Base-by-base conservation (phyloP, 805 yeast genomes). In the Candida silvatica region DNA sequence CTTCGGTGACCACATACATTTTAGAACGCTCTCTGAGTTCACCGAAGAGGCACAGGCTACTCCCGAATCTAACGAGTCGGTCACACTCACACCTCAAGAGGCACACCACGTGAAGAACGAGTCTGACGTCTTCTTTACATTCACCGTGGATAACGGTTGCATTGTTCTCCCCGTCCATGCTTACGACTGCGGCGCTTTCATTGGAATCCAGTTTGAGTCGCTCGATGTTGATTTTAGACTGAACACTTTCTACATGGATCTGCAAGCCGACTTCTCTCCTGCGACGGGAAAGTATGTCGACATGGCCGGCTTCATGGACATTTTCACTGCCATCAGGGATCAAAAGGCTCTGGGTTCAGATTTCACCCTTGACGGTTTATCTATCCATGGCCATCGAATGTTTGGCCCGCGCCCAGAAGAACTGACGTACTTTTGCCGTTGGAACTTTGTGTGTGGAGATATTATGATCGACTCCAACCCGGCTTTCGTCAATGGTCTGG, bases 161-260 rank as follows among this genome's bases (percentile, higher is more conserved):
- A 47, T 86, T 15, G 61, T 85, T 2, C 49, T 92, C 5, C 98
- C 98, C 0, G 71, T 71, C 11, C 71, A 77, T 38, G 56, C 86
- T 6, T 88, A 84, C 49, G 77, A 79, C 37, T 45, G 58, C 34
- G 61, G 67, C 11, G 68, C 80, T 0, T 80, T 77, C 48, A 47
- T 82, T 17, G 74, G 80, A 0, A 51, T 88, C 1, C 66, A 67
- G 27, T 77, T 86, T 46, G 77, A 78, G 17, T 63, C 68, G 15
- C 61, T 88, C 29, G 85, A 77, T 41, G 70, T 84, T 19, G 97
- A 87, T 51, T 64, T 85, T n/a, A 64, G 97, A 37, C 81, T 86
- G 56, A 80, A 90, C 14, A 83, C 86, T 47, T 92, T 82, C 55
- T 92, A 90, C 51, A 88, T 92, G 96, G 96, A 90, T 50, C 52